phyloP scores from a whole-genome alignment of 2,329 filamentous ascomycete genomes.

The Rhynchosporium secalis region DNA sequence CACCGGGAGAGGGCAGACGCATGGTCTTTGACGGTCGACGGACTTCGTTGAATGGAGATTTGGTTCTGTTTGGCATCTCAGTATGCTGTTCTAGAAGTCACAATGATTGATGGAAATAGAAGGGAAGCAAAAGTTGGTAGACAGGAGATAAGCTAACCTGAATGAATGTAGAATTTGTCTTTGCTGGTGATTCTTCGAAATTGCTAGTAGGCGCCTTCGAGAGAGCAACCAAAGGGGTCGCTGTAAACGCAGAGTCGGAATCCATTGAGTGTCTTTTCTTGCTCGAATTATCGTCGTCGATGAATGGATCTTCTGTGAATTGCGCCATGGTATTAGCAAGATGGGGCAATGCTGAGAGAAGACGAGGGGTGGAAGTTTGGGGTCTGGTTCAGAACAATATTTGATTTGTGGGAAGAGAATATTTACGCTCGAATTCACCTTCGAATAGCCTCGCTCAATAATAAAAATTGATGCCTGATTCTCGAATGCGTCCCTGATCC shows the following conservation, averaged over 20 bases:
- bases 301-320: slow-evolving; percentile 11
- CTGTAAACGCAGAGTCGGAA: slow-evolving; percentile 26
- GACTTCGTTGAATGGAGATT: slow-evolving; percentile 32
- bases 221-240: slow-evolving; percentile 19
- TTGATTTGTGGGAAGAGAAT: slow-evolving; percentile 1
- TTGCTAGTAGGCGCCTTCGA: slow-evolving; percentile 3
- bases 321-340: slow-evolving; percentile 23
- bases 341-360: not conserved
- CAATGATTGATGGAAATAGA: not conserved
- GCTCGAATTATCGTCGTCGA: not conserved
- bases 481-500: not conserved
- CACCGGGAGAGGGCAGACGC: slow-evolving; percentile 27
- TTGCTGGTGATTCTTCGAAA: not conserved
- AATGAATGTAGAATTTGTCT: slow-evolving; percentile 26
- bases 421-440: slow-evolving; percentile 9
- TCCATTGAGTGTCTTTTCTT: slow-evolving; percentile 17
- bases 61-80: slow-evolving; percentile 24
- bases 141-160: slow-evolving; percentile 1
- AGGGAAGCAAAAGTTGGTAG: too few relatives aligned
- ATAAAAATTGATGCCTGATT: not conserved
- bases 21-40: slow-evolving; percentile 30
- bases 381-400: not conserved
- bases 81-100: not conserved
- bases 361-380: not conserved
- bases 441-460: not conserved